A percentile compares a stretch with the other conserved stretches of the same genome.
Conservation (phyloP, 2,329 filamentous ascomycete species). For the Dendrostoma leiphaemia region DNA sequence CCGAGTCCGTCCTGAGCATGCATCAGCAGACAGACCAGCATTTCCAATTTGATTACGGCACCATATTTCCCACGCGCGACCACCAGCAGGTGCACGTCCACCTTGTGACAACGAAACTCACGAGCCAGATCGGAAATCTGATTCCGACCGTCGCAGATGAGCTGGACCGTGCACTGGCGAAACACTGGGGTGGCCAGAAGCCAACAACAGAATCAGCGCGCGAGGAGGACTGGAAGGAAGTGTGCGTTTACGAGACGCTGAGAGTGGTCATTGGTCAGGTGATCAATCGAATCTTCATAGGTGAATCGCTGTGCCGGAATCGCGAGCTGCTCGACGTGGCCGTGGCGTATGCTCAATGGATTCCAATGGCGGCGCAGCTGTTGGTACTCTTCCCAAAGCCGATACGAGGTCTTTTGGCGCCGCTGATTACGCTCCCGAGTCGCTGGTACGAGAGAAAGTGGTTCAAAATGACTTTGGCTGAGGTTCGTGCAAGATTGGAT, state of each 20-base stretch:
- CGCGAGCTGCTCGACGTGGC: slow-evolving; percentile 5
- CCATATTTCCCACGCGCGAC: slow-evolving; percentile 12
- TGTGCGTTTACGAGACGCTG: slow-evolving; percentile 11
- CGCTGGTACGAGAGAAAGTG: slow-evolving; percentile 9
- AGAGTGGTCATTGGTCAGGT: slow-evolving; percentile 11
- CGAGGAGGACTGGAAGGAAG: slow-evolving; percentile 10
- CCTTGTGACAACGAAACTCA: slow-evolving; percentile 10
- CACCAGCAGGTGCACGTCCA: slow-evolving; percentile 13
- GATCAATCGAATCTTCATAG: slow-evolving; percentile 12
- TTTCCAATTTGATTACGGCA: slow-evolving; percentile 10
- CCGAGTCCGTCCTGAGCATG: slow-evolving; percentile 14
- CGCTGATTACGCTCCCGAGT: slow-evolving; percentile 6
- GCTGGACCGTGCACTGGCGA: slow-evolving; percentile 8
- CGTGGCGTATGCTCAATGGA: slow-evolving; percentile 7
- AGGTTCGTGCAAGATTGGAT: not conserved
- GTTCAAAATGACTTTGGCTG: slow-evolving; percentile 7
- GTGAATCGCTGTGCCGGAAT: slow-evolving; percentile 2
- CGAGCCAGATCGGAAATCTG: slow-evolving; percentile 8
- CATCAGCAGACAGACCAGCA: slow-evolving; percentile 12
- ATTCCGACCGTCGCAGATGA: slow-evolving; percentile 9
- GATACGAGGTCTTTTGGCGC: slow-evolving; percentile 7
- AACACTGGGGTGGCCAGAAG: not conserved
- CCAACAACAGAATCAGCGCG: not conserved
- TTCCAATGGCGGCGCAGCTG: slow-evolving; percentile 12
- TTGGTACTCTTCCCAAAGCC: slow-evolving; percentile 3